A percentile compares a stretch with the other conserved stretches of the same genome.
Evolutionary conservation across 2,329 filamentous ascomycete genomes (phyloP).

Genomic region (Chaetomium olivaceum): DNA sequence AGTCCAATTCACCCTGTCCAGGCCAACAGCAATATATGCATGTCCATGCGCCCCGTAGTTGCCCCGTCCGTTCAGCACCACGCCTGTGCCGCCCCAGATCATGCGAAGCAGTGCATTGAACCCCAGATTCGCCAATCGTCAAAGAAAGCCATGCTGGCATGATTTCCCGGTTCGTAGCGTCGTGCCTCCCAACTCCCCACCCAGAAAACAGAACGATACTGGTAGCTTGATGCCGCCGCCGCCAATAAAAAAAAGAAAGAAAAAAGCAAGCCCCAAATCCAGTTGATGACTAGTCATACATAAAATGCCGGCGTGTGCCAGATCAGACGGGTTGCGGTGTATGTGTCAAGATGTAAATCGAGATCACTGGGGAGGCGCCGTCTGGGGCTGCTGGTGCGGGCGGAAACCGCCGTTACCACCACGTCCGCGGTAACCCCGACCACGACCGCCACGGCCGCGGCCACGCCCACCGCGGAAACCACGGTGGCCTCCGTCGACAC

Average conservation of each 20-base stretch:
- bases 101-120: slow-evolving; percentile 12
- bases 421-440: slow-evolving; percentile 29
- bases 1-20: background rate
- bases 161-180: slow-evolving; percentile 27
- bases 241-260: slow-evolving; percentile 19
- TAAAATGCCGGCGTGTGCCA: slow-evolving; percentile 12
- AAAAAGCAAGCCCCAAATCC: slow-evolving; percentile 25
- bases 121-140: slow-evolving; percentile 21
- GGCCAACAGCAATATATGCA: background rate
- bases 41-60: background rate
- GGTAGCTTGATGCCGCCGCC: slow-evolving; percentile 20
- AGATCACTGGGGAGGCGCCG: slow-evolving; percentile 27
- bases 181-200: slow-evolving; percentile 26
- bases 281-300: slow-evolving; percentile 30
- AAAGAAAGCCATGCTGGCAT: slow-evolving; percentile 20
- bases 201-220: slow-evolving; percentile 27
- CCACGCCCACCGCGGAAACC: slow-evolving; percentile 63
- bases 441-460: slow-evolving; percentile 40
- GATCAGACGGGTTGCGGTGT: slow-evolving; percentile 1
- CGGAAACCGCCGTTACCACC: slow-evolving; percentile 28
- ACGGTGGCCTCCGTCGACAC: slow-evolving; percentile 78
- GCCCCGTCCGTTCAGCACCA: background rate
- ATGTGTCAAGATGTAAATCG: slow-evolving; percentile 1
- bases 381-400: slow-evolving; percentile 23
- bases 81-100: slow-evolving; percentile 2